A percentile compares a stretch with the other conserved stretches of the same genome.
Evolutionary conservation across 148 eudicot genomes (phyloP).

Genomic region (Rhododendron simsii): DNA sequence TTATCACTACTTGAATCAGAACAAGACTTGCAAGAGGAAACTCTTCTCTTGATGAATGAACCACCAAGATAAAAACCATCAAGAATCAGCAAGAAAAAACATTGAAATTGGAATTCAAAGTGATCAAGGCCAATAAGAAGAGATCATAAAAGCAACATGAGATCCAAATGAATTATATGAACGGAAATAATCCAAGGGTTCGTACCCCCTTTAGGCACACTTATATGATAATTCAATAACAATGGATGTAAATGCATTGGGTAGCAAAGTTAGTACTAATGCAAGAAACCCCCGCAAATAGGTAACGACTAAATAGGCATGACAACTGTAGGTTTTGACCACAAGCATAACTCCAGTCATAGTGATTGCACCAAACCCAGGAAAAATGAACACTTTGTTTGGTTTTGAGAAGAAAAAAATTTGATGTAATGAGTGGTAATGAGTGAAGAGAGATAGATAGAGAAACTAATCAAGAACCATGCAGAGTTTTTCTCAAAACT

Average conservation of each 20-base stretch:
- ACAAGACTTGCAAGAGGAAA: neutral
- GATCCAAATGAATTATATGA: neutral
- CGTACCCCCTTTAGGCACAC: neutral
- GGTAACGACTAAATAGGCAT: neutral
- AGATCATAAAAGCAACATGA: neutral
- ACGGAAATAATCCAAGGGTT: neutral
- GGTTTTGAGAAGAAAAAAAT: too few relatives aligned
- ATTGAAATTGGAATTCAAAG: neutral
- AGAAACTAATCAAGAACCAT: too few relatives aligned
- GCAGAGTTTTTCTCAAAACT: too few relatives aligned
- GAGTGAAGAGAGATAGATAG: too few relatives aligned
- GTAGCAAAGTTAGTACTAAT: neutral
- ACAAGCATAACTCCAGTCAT: neutral
- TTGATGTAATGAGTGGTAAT: too few relatives aligned
- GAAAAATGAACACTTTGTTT: neutral
- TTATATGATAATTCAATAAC: neutral
- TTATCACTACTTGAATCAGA: neutral
- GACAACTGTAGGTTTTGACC: neutral
- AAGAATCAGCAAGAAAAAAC: neutral
- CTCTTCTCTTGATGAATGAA: neutral
- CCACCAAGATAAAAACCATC: neutral
- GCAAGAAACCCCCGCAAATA: neutral
- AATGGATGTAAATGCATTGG: neutral
- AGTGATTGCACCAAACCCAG: constrained; percentile 1
- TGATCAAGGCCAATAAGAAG: neutral